Conservation (phyloP, 2,329 filamentous ascomycete species). For the Hypoxylon sp. region DNA sequence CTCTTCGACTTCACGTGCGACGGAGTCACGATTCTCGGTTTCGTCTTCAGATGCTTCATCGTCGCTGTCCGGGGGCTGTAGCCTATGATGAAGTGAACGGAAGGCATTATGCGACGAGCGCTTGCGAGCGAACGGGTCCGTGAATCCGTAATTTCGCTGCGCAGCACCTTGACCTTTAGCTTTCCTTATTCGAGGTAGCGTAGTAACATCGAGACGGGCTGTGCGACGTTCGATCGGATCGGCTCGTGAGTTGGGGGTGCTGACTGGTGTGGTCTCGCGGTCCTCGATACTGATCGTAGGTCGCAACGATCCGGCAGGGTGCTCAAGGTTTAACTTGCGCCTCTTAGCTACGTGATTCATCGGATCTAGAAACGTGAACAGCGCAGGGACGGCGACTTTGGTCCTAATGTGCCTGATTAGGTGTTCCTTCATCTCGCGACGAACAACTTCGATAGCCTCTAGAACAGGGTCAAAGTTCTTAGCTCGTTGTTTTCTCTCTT, state of each 20-base stretch:
- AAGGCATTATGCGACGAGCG: conserved; percentile 74
- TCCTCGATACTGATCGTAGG: conserved; percentile 68
- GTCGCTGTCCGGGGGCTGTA: conserved; percentile 79
- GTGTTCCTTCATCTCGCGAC: conserved; percentile 85
- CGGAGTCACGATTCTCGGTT: conserved; percentile 67
- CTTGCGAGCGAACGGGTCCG: conserved; percentile 74
- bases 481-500: conserved; percentile 89
- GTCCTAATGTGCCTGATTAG: conserved; percentile 89
- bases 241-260: conserved; percentile 74
- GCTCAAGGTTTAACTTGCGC: conserved; percentile 73
- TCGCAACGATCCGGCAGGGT: conserved; percentile 54
- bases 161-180: conserved; percentile 68
- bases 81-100: conserved; percentile 83
- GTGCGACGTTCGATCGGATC: conserved; percentile 73
- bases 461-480: conserved; percentile 90
- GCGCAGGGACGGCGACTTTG: conserved; percentile 82
- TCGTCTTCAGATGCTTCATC: conserved; percentile 91
- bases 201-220: conserved; percentile 69
- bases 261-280: conserved; percentile 71
- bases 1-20: conserved; percentile 84
- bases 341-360: conserved; percentile 83
- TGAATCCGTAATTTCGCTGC: conserved; percentile 71
- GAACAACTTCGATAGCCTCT: conserved; percentile 83
- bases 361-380: conserved; percentile 87
- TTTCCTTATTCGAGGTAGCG: conserved; percentile 82